A percentile compares a stretch with the other conserved stretches of the same genome.
Evolutionary conservation across 1,284 basidiomycete species (phyloP).

Genomic region (Fistulinella cinereoalba): DNA sequence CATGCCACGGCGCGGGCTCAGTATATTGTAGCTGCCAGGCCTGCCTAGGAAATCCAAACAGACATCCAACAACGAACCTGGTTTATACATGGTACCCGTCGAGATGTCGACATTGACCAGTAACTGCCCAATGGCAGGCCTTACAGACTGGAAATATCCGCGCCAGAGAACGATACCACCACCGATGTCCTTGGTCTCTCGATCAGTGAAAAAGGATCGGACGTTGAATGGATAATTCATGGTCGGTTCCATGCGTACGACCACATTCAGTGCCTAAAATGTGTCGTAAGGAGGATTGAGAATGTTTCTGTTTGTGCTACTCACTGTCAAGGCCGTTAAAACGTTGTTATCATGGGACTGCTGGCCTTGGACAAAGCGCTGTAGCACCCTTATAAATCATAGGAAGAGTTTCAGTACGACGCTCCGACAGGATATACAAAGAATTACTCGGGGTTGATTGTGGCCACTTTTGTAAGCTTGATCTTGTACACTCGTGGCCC

Average conservation of each 20-base stretch:
- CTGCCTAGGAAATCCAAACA: slow-evolving; percentile 54
- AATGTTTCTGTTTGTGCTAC: slow-evolving; percentile 12
- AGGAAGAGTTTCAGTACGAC: slow-evolving; percentile 6
- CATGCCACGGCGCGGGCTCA: slow-evolving; percentile 46
- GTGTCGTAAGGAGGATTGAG: neutral
- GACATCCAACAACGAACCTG: slow-evolving; percentile 47
- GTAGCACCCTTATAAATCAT: slow-evolving; percentile 49
- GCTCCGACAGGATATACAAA: slow-evolving; percentile 3
- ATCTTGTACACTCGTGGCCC: slow-evolving; percentile 63
- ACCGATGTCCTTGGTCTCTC: slow-evolving; percentile 64
- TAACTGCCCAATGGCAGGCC: slow-evolving; percentile 64
- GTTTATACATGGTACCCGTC: slow-evolving; percentile 72
- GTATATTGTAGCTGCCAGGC: slow-evolving; percentile 37
- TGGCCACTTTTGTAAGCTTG: slow-evolving; percentile 61
- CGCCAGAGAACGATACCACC: slow-evolving; percentile 67
- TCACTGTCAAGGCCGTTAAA: slow-evolving; percentile 68
- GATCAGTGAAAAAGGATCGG: slow-evolving; percentile 70
- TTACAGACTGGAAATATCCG: slow-evolving; percentile 73
- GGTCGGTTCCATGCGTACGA: slow-evolving; percentile 70
- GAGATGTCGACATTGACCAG: slow-evolving; percentile 77
- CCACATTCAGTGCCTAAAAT: slow-evolving; percentile 66
- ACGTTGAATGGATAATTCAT: slow-evolving; percentile 71
- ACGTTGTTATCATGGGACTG: slow-evolving; percentile 69
- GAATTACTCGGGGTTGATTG: slow-evolving; percentile 70
- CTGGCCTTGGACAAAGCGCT: slow-evolving; percentile 61